Conservation (phyloP, 805 yeast genomes). For the Maudiozyma barnettii region DNA sequence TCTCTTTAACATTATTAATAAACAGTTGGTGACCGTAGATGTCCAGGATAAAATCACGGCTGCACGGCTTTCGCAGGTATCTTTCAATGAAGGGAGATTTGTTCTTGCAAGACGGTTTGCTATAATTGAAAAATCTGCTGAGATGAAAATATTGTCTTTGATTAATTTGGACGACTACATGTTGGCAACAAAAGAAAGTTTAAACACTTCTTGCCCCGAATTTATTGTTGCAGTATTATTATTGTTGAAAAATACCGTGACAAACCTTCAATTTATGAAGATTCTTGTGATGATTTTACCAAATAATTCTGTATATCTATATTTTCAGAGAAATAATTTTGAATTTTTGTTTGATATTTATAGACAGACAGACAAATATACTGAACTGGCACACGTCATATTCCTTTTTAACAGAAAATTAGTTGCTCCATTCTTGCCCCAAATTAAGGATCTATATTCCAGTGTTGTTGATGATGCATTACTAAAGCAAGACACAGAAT, state of each 20-base stretch:
- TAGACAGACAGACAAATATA: conserved; percentile 53
- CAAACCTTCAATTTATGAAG: conserved; percentile 61
- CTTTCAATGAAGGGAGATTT: conserved; percentile 57
- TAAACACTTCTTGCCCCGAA: conserved; percentile 52
- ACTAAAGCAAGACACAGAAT: conserved; percentile 12
- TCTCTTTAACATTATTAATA: conserved; percentile 40
- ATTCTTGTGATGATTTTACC: conserved; percentile 39
- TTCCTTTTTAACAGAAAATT: conserved; percentile 26
- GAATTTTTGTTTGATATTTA: conserved; percentile 43
- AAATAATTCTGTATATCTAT: conserved; percentile 25
- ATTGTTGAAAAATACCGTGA: conserved; percentile 41
- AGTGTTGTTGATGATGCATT: conserved; percentile 8
- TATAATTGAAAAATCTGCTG: conserved; percentile 50
- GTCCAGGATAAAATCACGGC: conserved; percentile 32
- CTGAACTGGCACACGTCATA: conserved; percentile 38
- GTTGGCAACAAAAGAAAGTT: conserved; percentile 57
- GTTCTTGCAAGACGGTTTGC: conserved; percentile 59
- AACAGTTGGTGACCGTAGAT: conserved; percentile 6
- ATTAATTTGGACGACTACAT: conserved; percentile 65
- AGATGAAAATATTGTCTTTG: conserved; percentile 52
- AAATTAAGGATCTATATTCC: conserved; percentile 25
- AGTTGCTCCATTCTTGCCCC: conserved; percentile 27
- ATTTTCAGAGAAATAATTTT: conserved; percentile 28
- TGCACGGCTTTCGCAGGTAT: conserved; percentile 18
- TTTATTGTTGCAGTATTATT: conserved; percentile 40